Percentiles rank a stretch among this genome's conserved stretches.
phyloP scores from a whole-genome alignment of 768 basidiomycete species.

The Psilocybe cubensis region DNA sequence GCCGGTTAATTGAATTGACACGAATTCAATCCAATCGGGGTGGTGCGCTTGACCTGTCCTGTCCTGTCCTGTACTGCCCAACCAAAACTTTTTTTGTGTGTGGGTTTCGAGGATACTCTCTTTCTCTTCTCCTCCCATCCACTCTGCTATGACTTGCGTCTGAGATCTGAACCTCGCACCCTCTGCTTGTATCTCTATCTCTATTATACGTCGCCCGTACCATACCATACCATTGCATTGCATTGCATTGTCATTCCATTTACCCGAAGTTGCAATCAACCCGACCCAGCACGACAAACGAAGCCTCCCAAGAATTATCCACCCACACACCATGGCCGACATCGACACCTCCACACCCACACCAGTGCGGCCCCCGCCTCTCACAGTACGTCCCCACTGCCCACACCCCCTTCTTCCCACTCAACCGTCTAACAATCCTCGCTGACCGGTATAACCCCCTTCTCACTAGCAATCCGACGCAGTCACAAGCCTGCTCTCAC shows the following conservation, averaged over 20 bases:
- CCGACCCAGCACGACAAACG: constrained; percentile 1
- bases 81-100: not conserved
- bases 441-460: constrained; percentile 3
- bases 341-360: constrained; percentile 13
- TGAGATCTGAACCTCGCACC: not conserved
- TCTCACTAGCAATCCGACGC: constrained; percentile 41
- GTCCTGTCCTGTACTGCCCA: constrained; percentile 1
- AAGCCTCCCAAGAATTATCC: not conserved
- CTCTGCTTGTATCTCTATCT: not conserved
- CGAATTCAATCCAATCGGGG: too few species aligned
- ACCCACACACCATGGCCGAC: constrained; percentile 14
- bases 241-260: too few species aligned
- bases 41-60: too few species aligned
- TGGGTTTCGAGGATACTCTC: not conserved
- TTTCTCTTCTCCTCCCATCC: not conserved
- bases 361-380: constrained; percentile 17
- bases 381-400: constrained; percentile 16
- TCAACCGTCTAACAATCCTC: not conserved
- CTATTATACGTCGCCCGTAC: not conserved
- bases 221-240: too few species aligned
- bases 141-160: not conserved
- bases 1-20: constrained; percentile 14
- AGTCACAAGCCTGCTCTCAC: constrained; percentile 66
- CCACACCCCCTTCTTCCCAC: not conserved
- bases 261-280: constrained; percentile 2